These are phyloP conservation scores for Akanthomyces uredinophilus DNA, from an alignment of 2,329 filamentous ascomycete species.

Conservation along the genomic window DNA sequence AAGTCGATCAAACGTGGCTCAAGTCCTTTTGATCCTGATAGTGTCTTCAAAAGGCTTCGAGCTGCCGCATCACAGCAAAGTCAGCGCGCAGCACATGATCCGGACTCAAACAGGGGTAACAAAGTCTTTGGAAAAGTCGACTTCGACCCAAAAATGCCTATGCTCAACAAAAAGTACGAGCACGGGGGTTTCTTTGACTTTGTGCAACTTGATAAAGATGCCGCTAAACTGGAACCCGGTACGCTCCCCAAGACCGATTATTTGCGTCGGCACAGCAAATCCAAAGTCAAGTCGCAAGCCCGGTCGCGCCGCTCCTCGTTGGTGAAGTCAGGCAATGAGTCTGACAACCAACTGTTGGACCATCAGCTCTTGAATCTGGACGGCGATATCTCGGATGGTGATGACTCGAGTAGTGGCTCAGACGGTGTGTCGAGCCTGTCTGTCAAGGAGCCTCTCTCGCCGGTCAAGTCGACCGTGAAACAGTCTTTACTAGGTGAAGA, in stretches of 20 bases:
- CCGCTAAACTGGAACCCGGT: conserved; percentile 25
- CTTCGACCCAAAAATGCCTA: conserved; percentile 47
- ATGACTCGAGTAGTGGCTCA: conserved; percentile 48
- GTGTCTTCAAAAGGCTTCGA: conserved; percentile 53
- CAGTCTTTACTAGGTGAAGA: conserved; percentile 39
- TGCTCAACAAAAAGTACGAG: conserved; percentile 55
- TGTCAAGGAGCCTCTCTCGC: conserved; percentile 45
- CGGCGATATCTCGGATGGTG: conserved; percentile 19
- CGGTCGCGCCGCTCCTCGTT: conserved; percentile 12
- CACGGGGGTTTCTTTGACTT: conserved; percentile 51
- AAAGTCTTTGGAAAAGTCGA: conserved; percentile 51
- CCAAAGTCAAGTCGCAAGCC: conserved; percentile 31
- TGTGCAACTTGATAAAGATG: conserved; percentile 9
- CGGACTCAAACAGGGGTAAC: conserved; percentile 29
- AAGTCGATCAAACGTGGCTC: conserved; percentile 43
- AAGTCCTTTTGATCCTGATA: conserved; percentile 54
- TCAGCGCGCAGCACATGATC: conserved; percentile 19
- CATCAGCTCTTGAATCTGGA: conserved; percentile 9
- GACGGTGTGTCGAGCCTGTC: conserved; percentile 51
- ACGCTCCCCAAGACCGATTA: conserved; percentile 43
- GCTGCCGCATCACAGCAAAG: conserved; percentile 36
- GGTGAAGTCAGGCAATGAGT: background rate
- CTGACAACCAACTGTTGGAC: background rate
- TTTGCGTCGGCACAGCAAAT: conserved; percentile 42
- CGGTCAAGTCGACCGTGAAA: conserved; percentile 44